Evolutionary conservation across 2,329 filamentous ascomycete species (phyloP).

Genomic region (Xylariales sp.): DNA sequence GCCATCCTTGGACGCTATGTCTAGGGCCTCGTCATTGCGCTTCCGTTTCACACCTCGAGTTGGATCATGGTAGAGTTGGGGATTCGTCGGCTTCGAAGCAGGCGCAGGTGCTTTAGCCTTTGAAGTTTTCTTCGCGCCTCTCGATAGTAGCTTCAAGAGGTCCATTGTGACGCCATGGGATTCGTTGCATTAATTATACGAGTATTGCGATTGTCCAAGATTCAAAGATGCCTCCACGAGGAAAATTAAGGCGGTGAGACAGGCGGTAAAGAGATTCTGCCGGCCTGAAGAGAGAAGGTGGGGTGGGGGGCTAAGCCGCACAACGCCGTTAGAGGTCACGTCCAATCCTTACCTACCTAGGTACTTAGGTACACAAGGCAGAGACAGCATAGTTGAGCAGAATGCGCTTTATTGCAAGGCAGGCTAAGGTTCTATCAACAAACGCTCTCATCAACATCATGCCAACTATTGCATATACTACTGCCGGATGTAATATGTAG

Average conservation of each 20-base stretch:
- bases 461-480: too few species aligned
- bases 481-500: too few species aligned
- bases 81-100: conserved; percentile 49
- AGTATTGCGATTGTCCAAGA: background rate
- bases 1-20: conserved; percentile 27
- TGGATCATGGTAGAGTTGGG: conserved; percentile 64
- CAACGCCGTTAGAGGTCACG: too few species aligned
- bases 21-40: conserved; percentile 35
- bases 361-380: too few species aligned
- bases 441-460: too few species aligned
- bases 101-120: conserved; percentile 29
- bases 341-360: too few species aligned
- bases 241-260: conserved; percentile 4
- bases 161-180: conserved; percentile 48
- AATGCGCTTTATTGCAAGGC: too few species aligned
- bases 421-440: too few species aligned
- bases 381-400: too few species aligned
- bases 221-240: too few species aligned
- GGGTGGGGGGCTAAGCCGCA: too few species aligned
- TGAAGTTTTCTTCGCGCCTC: conserved; percentile 57
- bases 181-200: background rate
- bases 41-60: conserved; percentile 51
- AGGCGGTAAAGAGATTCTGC: conserved; percentile 7
- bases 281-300: background rate
- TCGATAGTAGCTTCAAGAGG: conserved; percentile 67